These are phyloP conservation scores for Boehmeria nivea DNA, from an alignment of 306 rosid genomes.

Conservation along the genomic window DNA sequence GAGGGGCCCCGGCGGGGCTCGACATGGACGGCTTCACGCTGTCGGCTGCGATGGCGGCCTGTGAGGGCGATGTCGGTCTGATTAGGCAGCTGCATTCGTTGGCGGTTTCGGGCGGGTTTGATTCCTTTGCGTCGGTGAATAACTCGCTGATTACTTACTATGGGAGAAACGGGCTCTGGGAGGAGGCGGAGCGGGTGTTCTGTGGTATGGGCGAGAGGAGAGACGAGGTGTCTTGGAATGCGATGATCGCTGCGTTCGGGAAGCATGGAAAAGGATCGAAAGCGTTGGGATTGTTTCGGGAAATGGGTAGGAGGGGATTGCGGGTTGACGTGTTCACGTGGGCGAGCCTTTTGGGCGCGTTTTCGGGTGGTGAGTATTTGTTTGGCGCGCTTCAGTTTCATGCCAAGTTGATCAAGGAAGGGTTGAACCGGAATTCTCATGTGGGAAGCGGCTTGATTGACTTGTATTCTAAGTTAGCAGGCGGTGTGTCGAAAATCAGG, in stretches of 20 bases:
- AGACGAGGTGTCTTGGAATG: constrained; percentile 79
- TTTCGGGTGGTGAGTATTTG: constrained; percentile 57
- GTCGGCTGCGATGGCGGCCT: constrained; percentile 39
- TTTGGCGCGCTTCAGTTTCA: constrained; percentile 74
- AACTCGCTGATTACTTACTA: constrained; percentile 52
- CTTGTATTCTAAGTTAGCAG: constrained; percentile 71
- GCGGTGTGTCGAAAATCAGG: constrained; percentile 53
- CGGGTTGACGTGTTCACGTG: constrained; percentile 67
- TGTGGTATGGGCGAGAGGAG: constrained; percentile 42
- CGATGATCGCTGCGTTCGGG: constrained; percentile 66
- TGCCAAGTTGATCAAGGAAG: constrained; percentile 68
- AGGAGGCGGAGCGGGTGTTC: constrained; percentile 37
- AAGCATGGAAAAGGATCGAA: constrained; percentile 57
- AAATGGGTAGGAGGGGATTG: constrained; percentile 52
- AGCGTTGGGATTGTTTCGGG: constrained; percentile 54
- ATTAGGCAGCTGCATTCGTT: constrained; percentile 46
- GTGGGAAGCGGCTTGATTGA: constrained; percentile 83
- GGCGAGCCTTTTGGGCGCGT: constrained; percentile 81
- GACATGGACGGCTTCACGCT: constrained; percentile 65
- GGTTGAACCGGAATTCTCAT: constrained; percentile 66
- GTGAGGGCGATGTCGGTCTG: constrained; percentile 33
- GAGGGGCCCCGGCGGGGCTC: constrained; percentile 26
- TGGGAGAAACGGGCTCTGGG: constrained; percentile 40
- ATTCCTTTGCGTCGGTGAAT: constrained; percentile 51
- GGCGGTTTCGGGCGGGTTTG: constrained; percentile 44